These are phyloP conservation scores for Xylaria castorea DNA, from an alignment of 495 filamentous ascomycete genomes.

Conservation along the genomic window DNA sequence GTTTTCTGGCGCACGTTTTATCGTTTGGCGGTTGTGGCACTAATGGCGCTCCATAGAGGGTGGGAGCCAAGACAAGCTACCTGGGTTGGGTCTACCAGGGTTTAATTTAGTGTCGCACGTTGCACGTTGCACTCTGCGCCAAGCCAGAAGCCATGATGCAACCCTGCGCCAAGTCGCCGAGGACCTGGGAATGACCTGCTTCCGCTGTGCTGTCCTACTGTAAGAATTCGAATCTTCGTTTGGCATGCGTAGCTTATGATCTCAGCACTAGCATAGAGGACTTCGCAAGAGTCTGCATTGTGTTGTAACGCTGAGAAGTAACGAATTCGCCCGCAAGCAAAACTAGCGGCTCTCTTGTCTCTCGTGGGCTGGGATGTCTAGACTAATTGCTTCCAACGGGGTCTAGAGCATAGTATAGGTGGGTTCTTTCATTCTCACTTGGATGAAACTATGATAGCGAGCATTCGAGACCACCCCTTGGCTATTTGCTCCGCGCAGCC, in stretches of 20 bases:
- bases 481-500: conserved; percentile 16
- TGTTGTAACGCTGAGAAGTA: neutral
- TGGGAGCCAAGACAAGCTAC: conserved; percentile 20
- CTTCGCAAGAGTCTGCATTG: neutral
- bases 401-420: neutral
- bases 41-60: too few relatives aligned
- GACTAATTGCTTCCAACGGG: neutral
- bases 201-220: neutral
- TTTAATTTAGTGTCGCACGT: conserved; percentile 7
- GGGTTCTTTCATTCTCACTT: neutral
- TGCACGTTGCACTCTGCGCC: neutral
- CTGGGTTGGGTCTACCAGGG: conserved; percentile 8
- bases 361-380: neutral
- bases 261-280: neutral
- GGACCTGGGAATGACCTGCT: conserved; percentile 12
- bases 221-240: neutral
- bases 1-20: too few relatives aligned
- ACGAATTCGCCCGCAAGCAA: neutral
- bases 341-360: neutral
- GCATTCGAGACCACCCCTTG: conserved; percentile 1
- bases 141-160: conserved; percentile 2
- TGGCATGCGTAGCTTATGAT: neutral
- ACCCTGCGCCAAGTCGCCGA: conserved; percentile 27
- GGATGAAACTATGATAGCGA: conserved; percentile 2
- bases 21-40: too few relatives aligned